Evolutionary conservation across 2,329 filamentous ascomycete species (phyloP), one percentile per base, ranked within the genome.

Genomic region (Aspergillus tubingensis): DNA sequence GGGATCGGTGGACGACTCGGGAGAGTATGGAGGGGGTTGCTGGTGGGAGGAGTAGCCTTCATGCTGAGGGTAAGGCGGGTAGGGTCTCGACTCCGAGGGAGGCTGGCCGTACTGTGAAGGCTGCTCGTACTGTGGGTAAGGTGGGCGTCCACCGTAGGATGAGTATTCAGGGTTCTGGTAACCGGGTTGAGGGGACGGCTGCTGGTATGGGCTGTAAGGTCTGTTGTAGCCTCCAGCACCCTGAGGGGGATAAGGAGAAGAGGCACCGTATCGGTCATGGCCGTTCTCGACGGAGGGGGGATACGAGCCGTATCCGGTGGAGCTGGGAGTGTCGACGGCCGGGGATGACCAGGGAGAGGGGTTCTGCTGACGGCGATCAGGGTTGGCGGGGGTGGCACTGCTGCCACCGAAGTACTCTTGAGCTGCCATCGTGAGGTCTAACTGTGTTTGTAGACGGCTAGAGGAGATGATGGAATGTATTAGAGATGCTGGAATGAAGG

Each of bases 1-100:
- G 27, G 44, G 38, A 10, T 59, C 47, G 11, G 58, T 51, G 17
- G 48, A 36, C 2, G 30, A 36, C 11, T 43, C 36, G 2, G 55
- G 36, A 6, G 52, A 55, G 25, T 59, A 59, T 0, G 58, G 58
- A 21, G 58, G 58, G 3, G 58, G 57, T 1, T 41, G 43, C 11
- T 54, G 52, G 10, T 51, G 32, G 15, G 27, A 17, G 8, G 52
- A 25, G 17, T 51, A 17, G 7, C 58, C 58, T 36, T 51, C 50
- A 25, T 54, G 30, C 23, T 51, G 49, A 7, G 41, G 50, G 57
- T 59, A 59, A 52, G 57, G 30, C 15, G 41, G 50, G 57, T 59
- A 59, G 51, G 57, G 30, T n/a, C 13, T 25, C 39, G 27, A 10
- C 17, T 38, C 32, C 5, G 48, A 48, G 30, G 11, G 30, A 5